These are phyloP conservation scores for Colletotrichum gigasporum DNA, from an alignment of 2,329 filamentous ascomycete genomes.

Conservation along the genomic window DNA sequence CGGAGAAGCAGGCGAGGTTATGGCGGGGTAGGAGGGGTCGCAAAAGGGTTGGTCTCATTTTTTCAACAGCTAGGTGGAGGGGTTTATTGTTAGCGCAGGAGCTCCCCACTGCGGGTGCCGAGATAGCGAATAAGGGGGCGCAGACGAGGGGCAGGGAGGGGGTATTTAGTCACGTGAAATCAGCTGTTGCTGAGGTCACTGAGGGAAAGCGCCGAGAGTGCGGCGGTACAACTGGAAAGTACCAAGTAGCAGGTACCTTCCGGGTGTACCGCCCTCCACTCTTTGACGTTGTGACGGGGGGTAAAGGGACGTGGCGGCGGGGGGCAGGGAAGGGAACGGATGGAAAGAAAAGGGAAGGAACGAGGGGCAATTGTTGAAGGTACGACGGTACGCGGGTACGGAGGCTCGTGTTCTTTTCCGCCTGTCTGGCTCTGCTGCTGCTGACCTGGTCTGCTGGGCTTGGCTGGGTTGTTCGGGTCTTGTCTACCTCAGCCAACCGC, in stretches of 20 bases:
- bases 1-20: conserved; percentile 34
- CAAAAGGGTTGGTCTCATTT: conserved; percentile 36
- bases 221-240: too few relatives aligned
- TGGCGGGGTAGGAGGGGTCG: conserved; percentile 36
- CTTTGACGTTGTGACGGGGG: conserved; percentile 1
- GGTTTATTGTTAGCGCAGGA: conserved; percentile 35
- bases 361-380: conserved; percentile 1
- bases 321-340: not conserved
- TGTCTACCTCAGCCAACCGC: not conserved
- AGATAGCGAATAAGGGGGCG: conserved; percentile 8
- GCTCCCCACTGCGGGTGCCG: conserved; percentile 29
- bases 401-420: not conserved
- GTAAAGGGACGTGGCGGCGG: conserved; percentile 3
- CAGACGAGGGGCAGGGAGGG: conserved; percentile 3
- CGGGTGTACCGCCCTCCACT: conserved; percentile 8
- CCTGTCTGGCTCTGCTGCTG: not conserved
- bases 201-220: conserved; percentile 17
- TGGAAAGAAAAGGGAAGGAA: not conserved
- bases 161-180: conserved; percentile 27
- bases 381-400: not conserved
- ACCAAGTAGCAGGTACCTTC: conserved; percentile 15
- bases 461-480: not conserved
- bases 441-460: not conserved
- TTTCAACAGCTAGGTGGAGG: conserved; percentile 34
- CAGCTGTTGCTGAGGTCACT: conserved; percentile 30